phyloP scores from a whole-genome alignment of 2,329 filamentous ascomycete genomes.

The Fusarium devonianum region DNA sequence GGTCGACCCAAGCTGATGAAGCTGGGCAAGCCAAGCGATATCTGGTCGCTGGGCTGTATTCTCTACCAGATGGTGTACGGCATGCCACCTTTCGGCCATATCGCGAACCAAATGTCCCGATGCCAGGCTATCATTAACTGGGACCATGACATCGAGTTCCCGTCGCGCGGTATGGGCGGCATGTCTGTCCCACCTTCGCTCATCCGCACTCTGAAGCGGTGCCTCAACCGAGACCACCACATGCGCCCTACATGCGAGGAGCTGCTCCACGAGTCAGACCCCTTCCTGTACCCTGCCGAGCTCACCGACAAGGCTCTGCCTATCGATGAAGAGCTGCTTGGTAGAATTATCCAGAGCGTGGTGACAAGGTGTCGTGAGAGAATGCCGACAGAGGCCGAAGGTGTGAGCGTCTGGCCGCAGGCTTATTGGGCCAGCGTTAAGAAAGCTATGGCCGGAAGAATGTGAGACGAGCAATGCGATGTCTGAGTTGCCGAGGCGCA shows the following conservation, averaged over 20 bases:
- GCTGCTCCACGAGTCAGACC: slow-evolving; percentile 64
- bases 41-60: slow-evolving; percentile 96
- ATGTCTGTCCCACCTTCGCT: slow-evolving; percentile 65
- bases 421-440: slow-evolving; percentile 68
- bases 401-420: slow-evolving; percentile 62
- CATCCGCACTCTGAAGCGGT: slow-evolving; percentile 67
- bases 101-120: slow-evolving; percentile 83
- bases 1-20: slow-evolving; percentile 81
- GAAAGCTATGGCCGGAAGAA: slow-evolving; percentile 54
- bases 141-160: slow-evolving; percentile 75
- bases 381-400: slow-evolving; percentile 66
- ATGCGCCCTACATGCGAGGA: slow-evolving; percentile 70
- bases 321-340: slow-evolving; percentile 68
- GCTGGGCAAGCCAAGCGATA: slow-evolving; percentile 91
- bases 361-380: slow-evolving; percentile 65
- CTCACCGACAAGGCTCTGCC: slow-evolving; percentile 62
- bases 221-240: slow-evolving; percentile 68
- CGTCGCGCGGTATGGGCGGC: slow-evolving; percentile 71
- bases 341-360: slow-evolving; percentile 68
- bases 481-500: slow-evolving; percentile 23
- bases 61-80: slow-evolving; percentile 98
- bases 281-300: slow-evolving; percentile 70
- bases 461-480: slow-evolving; percentile 32
- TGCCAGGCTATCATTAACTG: slow-evolving; percentile 88
- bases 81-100: slow-evolving; percentile 93